Conservation (phyloP, 495 filamentous ascomycete genomes). For the Lasiosphaeriaceae sp. region DNA sequence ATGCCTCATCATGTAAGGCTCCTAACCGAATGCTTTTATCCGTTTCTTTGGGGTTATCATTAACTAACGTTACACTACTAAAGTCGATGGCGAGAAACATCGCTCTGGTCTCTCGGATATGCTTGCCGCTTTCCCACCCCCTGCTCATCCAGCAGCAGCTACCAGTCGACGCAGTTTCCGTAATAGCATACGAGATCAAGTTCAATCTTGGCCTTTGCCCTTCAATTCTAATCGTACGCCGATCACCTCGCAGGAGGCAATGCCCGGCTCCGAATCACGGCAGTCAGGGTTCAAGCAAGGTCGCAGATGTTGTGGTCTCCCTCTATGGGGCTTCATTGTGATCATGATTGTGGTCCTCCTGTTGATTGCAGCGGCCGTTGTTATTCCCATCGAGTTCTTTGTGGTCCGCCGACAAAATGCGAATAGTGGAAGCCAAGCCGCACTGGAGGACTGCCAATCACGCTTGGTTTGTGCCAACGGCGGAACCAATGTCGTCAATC, state of each 20-base stretch:
- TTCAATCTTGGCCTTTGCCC: slow-evolving; percentile 41
- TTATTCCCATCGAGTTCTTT: slow-evolving; percentile 81
- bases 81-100: slow-evolving; percentile 41
- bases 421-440: slow-evolving; percentile 24
- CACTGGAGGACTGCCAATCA: slow-evolving; percentile 48
- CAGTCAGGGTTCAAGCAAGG: slow-evolving; percentile 15
- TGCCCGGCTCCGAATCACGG: slow-evolving; percentile 14
- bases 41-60: neutral
- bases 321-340: slow-evolving; percentile 72
- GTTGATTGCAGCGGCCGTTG: slow-evolving; percentile 78
- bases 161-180: slow-evolving; percentile 49
- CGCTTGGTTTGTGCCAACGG: slow-evolving; percentile 69
- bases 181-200: slow-evolving; percentile 33
- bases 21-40: neutral
- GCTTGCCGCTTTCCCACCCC: slow-evolving; percentile 85
- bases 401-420: slow-evolving; percentile 55
- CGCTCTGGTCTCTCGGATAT: slow-evolving; percentile 78
- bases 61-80: slow-evolving; percentile 13
- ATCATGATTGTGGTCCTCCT: slow-evolving; percentile 64
- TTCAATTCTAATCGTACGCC: slow-evolving; percentile 20
- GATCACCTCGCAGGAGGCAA: slow-evolving; percentile 30
- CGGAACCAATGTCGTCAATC: slow-evolving; percentile 65
- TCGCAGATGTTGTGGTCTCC: slow-evolving; percentile 69
- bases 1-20: slow-evolving; percentile 31
- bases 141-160: slow-evolving; percentile 45